A percentile compares a stretch with the other conserved stretches of the same genome.
Conservation (phyloP, 2,329 filamentous ascomycete species). For the Penicillium sp. region DNA sequence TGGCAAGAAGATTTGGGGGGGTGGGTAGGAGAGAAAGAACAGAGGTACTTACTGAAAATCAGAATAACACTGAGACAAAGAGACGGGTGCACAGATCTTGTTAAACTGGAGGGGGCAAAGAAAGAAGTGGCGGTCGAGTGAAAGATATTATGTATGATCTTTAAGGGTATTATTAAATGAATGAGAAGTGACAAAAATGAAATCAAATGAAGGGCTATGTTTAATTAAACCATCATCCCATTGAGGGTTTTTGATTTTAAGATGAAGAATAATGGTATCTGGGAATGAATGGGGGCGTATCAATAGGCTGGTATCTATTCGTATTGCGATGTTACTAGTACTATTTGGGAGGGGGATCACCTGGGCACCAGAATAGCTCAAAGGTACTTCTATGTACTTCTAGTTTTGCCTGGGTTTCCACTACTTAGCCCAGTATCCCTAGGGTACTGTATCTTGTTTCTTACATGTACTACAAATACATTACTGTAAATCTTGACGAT, state of each 20-base stretch:
- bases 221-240: neutral
- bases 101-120: neutral
- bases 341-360: neutral
- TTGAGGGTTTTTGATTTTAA: constrained; percentile 1
- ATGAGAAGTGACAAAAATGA: neutral
- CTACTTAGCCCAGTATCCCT: neutral
- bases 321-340: neutral
- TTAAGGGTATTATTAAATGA: neutral
- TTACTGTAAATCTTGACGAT: neutral
- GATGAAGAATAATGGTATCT: neutral
- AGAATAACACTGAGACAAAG: constrained; percentile 8
- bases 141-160: neutral
- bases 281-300: neutral
- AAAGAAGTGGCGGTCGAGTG: neutral
- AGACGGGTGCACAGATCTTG: constrained; percentile 4
- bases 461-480: constrained; percentile 8
- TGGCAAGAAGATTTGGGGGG: neutral
- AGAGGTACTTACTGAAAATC: constrained; percentile 7
- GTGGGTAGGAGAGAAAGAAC: constrained; percentile 12
- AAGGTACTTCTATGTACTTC: no score
- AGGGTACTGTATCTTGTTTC: neutral
- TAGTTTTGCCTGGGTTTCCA: neutral
- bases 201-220: constrained; percentile 3
- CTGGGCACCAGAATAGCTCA: no score
- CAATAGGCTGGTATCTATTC: constrained; percentile 9